Conservation (phyloP, 2,329 filamentous ascomycete species). For the Colletotrichum musae region DNA sequence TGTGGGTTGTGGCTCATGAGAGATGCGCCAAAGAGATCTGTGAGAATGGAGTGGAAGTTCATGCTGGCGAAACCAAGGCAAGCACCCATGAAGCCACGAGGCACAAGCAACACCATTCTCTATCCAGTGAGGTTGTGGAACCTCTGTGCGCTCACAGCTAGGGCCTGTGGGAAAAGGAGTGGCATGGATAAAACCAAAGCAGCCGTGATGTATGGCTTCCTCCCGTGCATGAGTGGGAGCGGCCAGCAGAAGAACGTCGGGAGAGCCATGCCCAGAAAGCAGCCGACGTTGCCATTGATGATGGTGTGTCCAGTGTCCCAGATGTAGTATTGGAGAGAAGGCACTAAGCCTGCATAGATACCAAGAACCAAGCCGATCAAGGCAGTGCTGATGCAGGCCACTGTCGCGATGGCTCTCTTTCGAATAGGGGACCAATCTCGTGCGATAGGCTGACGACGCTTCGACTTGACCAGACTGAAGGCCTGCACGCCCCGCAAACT, state of each 20-base stretch:
- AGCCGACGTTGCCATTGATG: slow-evolving; percentile 80
- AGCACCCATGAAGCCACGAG: slow-evolving; percentile 76
- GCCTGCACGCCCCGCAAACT: slow-evolving; percentile 64
- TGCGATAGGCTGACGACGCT: slow-evolving; percentile 76
- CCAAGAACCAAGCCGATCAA: slow-evolving; percentile 80
- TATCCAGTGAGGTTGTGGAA: slow-evolving; percentile 70
- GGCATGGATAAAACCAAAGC: slow-evolving; percentile 79
- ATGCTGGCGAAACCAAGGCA: slow-evolving; percentile 83
- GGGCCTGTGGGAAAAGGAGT: slow-evolving; percentile 81
- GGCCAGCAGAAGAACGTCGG: slow-evolving; percentile 82
- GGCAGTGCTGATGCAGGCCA: slow-evolving; percentile 81
- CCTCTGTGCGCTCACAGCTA: slow-evolving; percentile 71
- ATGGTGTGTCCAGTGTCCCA: slow-evolving; percentile 77
- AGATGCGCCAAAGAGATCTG: slow-evolving; percentile 83
- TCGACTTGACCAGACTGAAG: slow-evolving; percentile 68
- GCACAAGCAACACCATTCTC: slow-evolving; percentile 72
- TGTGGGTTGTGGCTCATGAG: slow-evolving; percentile 81
- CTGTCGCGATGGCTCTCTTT: slow-evolving; percentile 77
- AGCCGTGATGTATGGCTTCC: slow-evolving; percentile 82
- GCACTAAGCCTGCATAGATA: slow-evolving; percentile 83
- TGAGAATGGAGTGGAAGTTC: slow-evolving; percentile 80
- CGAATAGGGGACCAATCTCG: slow-evolving; percentile 78
- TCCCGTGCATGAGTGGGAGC: slow-evolving; percentile 80
- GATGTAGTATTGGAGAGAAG: slow-evolving; percentile 84
- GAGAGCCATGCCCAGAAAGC: slow-evolving; percentile 80